Evolutionary conservation across 1,139 yeast species (phyloP).

Genomic region (Blastobotrys illinoisensis): DNA sequence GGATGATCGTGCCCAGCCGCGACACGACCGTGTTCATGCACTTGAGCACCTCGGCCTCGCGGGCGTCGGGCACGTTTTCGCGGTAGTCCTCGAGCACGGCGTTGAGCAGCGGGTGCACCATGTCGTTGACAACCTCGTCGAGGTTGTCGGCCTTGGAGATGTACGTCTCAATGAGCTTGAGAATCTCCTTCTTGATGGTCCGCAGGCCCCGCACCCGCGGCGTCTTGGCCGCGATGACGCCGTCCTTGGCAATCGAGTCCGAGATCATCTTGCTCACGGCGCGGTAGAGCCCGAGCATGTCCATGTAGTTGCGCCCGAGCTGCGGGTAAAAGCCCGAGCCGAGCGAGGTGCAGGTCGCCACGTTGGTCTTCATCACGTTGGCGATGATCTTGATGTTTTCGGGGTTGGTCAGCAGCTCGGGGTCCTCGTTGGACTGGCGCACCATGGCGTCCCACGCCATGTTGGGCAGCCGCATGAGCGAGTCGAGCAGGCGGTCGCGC

Average conservation of each 20-base stretch:
- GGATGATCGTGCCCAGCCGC: conserved; percentile 82
- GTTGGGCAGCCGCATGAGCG: conserved; percentile 87
- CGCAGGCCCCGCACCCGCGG: conserved; percentile 93
- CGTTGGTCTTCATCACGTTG: conserved; percentile 89
- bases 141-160: conserved; percentile 80
- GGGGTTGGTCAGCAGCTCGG: conserved; percentile 72
- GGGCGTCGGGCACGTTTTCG: conserved; percentile 87
- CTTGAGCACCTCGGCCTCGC: conserved; percentile 95
- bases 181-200: conserved; percentile 91
- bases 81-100: conserved; percentile 90
- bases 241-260: conserved; percentile 70
- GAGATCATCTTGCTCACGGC: conserved; percentile 92
- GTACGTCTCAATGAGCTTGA: conserved; percentile 85
- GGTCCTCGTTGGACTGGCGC: conserved; percentile 81
- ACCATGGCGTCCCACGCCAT: conserved; percentile 91
- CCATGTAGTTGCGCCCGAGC: conserved; percentile 77
- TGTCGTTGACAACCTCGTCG: conserved; percentile 77
- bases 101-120: conserved; percentile 75
- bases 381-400: conserved; percentile 92
- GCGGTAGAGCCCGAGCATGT: conserved; percentile 81
- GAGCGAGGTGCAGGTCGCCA: conserved; percentile 84
- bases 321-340: conserved; percentile 92
- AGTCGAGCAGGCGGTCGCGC: conserved; percentile 67
- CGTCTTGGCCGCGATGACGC: conserved; percentile 85
- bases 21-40: conserved; percentile 88